Evolutionary conservation across 1,139 yeast species (phyloP), one percentile per base, ranked within the genome.

Genomic region (Hanseniaspora sp.): DNA sequence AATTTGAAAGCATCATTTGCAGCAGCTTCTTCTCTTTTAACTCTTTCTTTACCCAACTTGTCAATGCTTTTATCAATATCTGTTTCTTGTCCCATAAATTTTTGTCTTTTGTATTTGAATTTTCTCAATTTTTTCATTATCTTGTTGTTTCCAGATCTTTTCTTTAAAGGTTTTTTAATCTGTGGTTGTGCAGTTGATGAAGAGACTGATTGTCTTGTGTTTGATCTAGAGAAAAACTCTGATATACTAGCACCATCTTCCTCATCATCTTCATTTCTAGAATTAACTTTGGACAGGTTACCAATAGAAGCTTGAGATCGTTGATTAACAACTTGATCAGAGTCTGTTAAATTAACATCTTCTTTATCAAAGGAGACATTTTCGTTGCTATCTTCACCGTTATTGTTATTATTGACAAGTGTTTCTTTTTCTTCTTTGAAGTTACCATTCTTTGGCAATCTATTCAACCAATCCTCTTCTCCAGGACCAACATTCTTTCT

Each of bases 401-500:
- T 23, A 23, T 15, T 48, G 1, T 7, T 29, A 15, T 40, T 33
- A 13, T 82, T 90, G 23, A 23, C 23, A 23, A 23, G 23, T 23
- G 23, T 23, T 57, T 88, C 76, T 0, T 95, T 86, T 61, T 86
- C 81, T 0, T 95, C 80, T 30, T 88, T 77, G 1, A 86, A 83
- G 11, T 78, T 1, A 28, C 35, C 74, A 57, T 76, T 77, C 59
- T 83, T 78, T 44, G 95, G 96, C 59, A 92, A 74, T 67, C 98
- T 80, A 51, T 83, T 77, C 73, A 90, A 79, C 98, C 98, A 92
- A 28, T 81, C 75, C 5, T 80, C 71, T 3, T 77, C 74, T 43
- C 78, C 79, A 58, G 79, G 82, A 7, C 18, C 52, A 18, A 35
- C 34, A 29, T 28, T 34, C 23, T 34, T 35, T 7, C 18, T 28